Evolutionary conservation across 768 basidiomycete species (phyloP).

Genomic region (Hericium alpestre): DNA sequence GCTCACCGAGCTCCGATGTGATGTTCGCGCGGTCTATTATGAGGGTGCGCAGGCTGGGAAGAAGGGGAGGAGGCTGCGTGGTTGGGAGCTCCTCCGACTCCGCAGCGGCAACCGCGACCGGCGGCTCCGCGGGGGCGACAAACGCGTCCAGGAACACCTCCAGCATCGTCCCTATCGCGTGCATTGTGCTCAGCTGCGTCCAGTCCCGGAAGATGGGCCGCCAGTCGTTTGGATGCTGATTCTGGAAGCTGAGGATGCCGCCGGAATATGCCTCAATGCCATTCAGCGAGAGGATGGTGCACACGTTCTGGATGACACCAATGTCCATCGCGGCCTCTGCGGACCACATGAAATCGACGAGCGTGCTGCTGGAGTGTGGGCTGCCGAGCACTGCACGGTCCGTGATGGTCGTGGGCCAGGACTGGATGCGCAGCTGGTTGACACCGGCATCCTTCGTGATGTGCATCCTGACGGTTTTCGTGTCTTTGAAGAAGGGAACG

Average conservation of each 20-base stretch:
- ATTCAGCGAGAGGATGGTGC: not conserved
- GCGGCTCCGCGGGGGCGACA: not conserved
- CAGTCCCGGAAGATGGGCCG: not conserved
- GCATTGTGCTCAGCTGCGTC: not conserved
- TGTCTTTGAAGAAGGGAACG: not conserved
- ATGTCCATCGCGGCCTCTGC: not conserved
- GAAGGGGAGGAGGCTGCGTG: not conserved
- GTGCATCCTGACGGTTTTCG: not conserved
- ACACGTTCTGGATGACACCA: not conserved
- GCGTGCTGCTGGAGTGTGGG: not conserved
- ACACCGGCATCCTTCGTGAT: not conserved
- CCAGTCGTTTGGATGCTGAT: not conserved
- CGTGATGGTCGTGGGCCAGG: not conserved
- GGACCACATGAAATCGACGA: not conserved
- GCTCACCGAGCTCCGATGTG: not conserved
- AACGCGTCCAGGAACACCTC: not conserved
- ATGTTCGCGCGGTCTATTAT: not conserved
- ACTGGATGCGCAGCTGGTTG: not conserved
- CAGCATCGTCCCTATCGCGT: not conserved
- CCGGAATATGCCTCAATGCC: not conserved
- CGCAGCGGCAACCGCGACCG: not conserved
- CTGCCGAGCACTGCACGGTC: not conserved
- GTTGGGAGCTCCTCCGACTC: not conserved
- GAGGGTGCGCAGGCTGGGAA: not conserved
- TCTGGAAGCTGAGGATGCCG: not conserved